Percentiles rank a stretch among this genome's conserved stretches.
Evolutionary conservation across 2,329 filamentous ascomycete genomes (phyloP).

Genomic region (Aureobasidium sp.): DNA sequence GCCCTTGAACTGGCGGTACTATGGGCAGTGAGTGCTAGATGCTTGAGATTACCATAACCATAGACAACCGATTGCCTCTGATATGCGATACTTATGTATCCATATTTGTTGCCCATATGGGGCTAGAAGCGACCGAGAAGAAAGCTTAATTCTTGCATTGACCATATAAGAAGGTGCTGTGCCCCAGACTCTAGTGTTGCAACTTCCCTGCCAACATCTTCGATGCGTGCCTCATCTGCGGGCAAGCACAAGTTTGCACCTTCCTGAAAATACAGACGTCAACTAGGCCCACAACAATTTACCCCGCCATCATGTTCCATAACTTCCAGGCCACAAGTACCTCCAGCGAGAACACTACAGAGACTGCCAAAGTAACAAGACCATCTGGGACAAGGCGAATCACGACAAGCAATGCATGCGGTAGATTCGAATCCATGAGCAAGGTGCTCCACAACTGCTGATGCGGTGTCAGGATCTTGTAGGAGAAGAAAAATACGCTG

Average conservation of each 20-base stretch:
- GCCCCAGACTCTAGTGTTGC: not conserved
- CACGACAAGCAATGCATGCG: conserved; percentile 56
- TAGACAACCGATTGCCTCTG: too few relatives aligned
- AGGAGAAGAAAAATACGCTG: conserved; percentile 78
- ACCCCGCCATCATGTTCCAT: conserved; percentile 35
- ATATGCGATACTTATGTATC: not conserved
- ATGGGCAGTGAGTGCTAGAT: conserved; percentile 25
- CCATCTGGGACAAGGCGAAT: conserved; percentile 37
- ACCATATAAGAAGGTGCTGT: not conserved
- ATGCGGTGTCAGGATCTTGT: conserved; percentile 36
- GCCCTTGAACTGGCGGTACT: conserved; percentile 39
- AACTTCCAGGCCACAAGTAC: conserved; percentile 36
- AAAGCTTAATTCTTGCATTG: conserved; percentile 3
- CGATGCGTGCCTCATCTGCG: not conserved
- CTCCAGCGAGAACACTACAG: conserved; percentile 19
- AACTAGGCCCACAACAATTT: not conserved
- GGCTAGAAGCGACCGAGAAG: not conserved
- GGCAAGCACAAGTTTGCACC: not conserved
- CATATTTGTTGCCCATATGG: too few relatives aligned
- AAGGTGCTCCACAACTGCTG: not conserved
- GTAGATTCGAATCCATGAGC: conserved; percentile 38
- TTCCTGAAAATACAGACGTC: not conserved
- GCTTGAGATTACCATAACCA: too few relatives aligned
- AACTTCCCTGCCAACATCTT: not conserved
- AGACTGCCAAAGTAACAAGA: conserved; percentile 30